Percentiles rank a stretch among this genome's conserved stretches.
These are phyloP conservation scores for Calonectria leucothoes DNA, from an alignment of 2,329 filamentous ascomycete genomes.

Conservation along the genomic window DNA sequence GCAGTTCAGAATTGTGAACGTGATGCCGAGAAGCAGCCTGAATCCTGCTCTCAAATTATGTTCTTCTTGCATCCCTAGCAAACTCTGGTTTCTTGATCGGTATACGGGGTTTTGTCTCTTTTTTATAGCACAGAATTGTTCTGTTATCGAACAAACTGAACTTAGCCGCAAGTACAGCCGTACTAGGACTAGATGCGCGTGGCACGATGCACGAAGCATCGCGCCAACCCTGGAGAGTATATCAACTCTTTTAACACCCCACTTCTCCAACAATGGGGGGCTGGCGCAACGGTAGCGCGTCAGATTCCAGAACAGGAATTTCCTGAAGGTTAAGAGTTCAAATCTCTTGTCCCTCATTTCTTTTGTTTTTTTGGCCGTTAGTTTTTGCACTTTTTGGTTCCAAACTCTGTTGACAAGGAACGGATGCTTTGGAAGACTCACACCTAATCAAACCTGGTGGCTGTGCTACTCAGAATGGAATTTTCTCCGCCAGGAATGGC, in stretches of 20 bases:
- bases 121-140: too few relatives aligned
- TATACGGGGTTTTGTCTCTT: too few relatives aligned
- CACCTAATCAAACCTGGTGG: not conserved
- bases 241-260: not conserved
- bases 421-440: not conserved
- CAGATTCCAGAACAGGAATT: slow-evolving; percentile 9
- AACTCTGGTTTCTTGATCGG: too few relatives aligned
- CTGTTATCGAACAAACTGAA: not conserved
- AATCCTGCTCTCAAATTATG: too few relatives aligned
- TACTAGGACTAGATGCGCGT: too few relatives aligned
- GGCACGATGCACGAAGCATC: too few relatives aligned
- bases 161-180: not conserved
- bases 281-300: slow-evolving; percentile 8
- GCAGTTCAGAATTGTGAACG: too few relatives aligned
- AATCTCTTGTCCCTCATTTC: slow-evolving; percentile 7
- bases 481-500: too few relatives aligned
- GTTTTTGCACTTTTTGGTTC: not conserved
- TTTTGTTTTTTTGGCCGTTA: not conserved
- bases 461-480: not conserved
- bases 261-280: not conserved
- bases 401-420: not conserved
- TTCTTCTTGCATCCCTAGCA: too few relatives aligned
- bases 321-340: slow-evolving; percentile 10
- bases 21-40: too few relatives aligned
- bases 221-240: not conserved